Base-by-base conservation (phyloP, 371 early-diverging fungal genomes). In the Zancudomyces culisetae region DNA sequence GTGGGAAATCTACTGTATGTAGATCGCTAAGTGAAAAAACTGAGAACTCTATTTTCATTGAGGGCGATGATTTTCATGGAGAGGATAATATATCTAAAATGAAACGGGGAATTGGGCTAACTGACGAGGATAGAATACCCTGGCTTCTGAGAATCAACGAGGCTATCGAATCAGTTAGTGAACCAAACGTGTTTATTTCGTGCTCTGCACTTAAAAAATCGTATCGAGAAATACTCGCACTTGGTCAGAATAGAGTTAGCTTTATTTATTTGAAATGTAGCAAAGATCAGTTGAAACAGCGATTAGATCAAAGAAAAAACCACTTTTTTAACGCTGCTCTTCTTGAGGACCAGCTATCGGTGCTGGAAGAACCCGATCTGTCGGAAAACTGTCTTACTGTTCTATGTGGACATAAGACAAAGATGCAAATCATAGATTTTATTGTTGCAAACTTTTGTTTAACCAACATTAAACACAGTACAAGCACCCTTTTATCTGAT, bases 101-200 rank as follows among this genome's bases (percentile, higher is more conserved):
- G 81, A 57, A 72, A 3, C 13, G 18, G 18, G 76, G 82, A 8
- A 29, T 66, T 24, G 69, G 80, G 4, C 60, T 82, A 40, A 53
- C 56, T 0, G 83, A 82, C 62, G 74, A 74, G 49, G 80, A 82
- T 58, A 75, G 83, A 21, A 71, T 69, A 64, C 77, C 80, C 0
- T 82, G 83, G 81, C 68, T 80, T 15, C 22, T 3, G 42, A 55
- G 46, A 0, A 53, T 66, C 23, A 55, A 56, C 28, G 45, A 35
- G 13, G 47, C 48, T 28, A 55, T 66, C 29, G 49, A 53, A 12
- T 18, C 3, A 24, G 12, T 3, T 27, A 22, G 15, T 3, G 15
- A 47, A 20, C 22, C 18, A 43, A 10, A 55, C 15, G 61, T 75
- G 13, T 53, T 81, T 12, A 68, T 82, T 20, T 74, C 73, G 6